phyloP scores from a whole-genome alignment of 1,284 basidiomycete genomes.

The Irpex sp. region DNA sequence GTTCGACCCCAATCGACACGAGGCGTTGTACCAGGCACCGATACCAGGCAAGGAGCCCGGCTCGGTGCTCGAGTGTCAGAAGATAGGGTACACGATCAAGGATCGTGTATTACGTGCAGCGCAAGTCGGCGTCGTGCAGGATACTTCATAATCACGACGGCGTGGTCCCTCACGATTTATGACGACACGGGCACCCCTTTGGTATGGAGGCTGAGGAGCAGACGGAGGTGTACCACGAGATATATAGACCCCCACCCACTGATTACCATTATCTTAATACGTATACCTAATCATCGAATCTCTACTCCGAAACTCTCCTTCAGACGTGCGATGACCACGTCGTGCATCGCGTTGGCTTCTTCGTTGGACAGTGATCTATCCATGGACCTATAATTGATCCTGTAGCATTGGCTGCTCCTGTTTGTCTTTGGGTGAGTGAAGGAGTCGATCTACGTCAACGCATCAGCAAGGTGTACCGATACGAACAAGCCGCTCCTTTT shows the following conservation, averaged over 20 bases:
- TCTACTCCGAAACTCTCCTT: background rate
- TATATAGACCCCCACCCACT: background rate
- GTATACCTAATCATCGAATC: conserved; percentile 25
- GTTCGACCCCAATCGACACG: conserved; percentile 94
- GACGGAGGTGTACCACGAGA: conserved; percentile 12
- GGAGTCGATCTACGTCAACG: conserved; percentile 70
- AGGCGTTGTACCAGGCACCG: conserved; percentile 95
- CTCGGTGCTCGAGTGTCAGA: conserved; percentile 88
- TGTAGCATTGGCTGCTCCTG: conserved; percentile 80
- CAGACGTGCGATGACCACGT: conserved; percentile 36
- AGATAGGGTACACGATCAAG: conserved; percentile 91
- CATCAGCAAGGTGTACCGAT: background rate
- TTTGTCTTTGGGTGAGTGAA: conserved; percentile 91
- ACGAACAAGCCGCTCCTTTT: conserved; percentile 9
- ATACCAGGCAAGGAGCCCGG: conserved; percentile 86
- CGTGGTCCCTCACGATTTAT: conserved; percentile 17
- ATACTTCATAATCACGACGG: conserved; percentile 39
- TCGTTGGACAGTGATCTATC: conserved; percentile 92
- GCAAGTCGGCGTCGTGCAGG: conserved; percentile 93
- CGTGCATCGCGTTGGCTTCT: conserved; percentile 82
- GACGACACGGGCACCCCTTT: background rate
- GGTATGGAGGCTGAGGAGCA: conserved; percentile 4
- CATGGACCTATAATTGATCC: conserved; percentile 96
- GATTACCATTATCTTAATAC: conserved; percentile 21
- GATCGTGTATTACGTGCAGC: conserved; percentile 90